Percentiles rank a stretch among this genome's conserved stretches.
phyloP scores from a whole-genome alignment of 2,329 filamentous ascomycete genomes.

The Parastagonospora avenae region DNA sequence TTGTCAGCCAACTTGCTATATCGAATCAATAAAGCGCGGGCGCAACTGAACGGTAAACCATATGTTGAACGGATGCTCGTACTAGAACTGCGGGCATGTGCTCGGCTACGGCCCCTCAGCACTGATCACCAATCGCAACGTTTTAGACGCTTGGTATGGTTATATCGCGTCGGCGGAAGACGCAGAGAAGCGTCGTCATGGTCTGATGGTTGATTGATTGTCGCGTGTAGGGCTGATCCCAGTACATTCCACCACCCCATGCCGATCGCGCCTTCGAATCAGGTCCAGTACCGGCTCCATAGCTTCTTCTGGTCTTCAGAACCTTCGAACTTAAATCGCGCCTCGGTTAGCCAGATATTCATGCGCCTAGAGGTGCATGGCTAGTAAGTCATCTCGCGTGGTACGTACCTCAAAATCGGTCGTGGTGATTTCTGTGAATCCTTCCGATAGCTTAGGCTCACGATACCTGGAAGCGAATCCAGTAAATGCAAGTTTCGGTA shows the following conservation, averaged over 20 bases:
- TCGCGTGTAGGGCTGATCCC: constrained; percentile 14
- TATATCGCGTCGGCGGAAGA: neutral
- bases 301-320: constrained; percentile 68
- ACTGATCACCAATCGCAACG: constrained; percentile 10
- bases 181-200: constrained; percentile 20
- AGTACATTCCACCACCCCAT: neutral
- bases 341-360: constrained; percentile 25
- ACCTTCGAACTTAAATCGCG: constrained; percentile 67
- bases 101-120: constrained; percentile 16
- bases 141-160: neutral
- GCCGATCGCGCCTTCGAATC: constrained; percentile 10
- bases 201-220: constrained; percentile 1
- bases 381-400: constrained; percentile 3
- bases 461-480: constrained; percentile 75
- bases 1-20: neutral
- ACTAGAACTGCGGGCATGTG: constrained; percentile 26
- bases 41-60: constrained; percentile 10
- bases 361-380: constrained; percentile 4
- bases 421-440: constrained; percentile 78
- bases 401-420: constrained; percentile 70
- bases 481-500: constrained; percentile 82
- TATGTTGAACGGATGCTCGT: constrained; percentile 12
- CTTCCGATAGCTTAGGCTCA: constrained; percentile 74
- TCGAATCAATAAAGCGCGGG: constrained; percentile 6
- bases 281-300: constrained; percentile 82